These are phyloP conservation scores for Thermochaetoides thermophila DNA, from an alignment of 495 filamentous ascomycete species.

Conservation along the genomic window DNA sequence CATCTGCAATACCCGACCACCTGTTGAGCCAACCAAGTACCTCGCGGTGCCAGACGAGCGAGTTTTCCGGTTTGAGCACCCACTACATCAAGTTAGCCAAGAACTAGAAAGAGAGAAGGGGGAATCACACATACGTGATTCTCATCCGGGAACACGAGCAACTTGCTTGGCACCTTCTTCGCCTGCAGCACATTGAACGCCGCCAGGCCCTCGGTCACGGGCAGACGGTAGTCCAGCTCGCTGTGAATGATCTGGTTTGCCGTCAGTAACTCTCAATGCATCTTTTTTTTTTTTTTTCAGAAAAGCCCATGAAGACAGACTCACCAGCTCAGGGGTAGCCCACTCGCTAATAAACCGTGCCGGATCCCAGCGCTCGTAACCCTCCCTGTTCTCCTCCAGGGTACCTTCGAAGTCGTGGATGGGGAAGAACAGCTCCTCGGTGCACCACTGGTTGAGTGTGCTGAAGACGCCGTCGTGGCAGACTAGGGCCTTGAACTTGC, in stretches of 20 bases:
- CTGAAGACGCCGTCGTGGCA: conserved; percentile 86
- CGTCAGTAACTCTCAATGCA: neutral
- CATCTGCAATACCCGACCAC: conserved; percentile 42
- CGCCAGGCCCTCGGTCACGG: conserved; percentile 68
- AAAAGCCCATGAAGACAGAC: conserved; percentile 1
- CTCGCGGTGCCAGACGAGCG: conserved; percentile 76
- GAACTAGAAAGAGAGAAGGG: neutral
- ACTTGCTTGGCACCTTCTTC: conserved; percentile 50
- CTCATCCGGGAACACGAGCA: conserved; percentile 75
- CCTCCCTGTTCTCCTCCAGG: conserved; percentile 55
- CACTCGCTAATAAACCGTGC: conserved; percentile 48
- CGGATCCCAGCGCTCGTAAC: conserved; percentile 76
- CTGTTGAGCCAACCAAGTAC: conserved; percentile 85
- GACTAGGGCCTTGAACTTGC: conserved; percentile 78
- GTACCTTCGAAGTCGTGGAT: conserved; percentile 69
- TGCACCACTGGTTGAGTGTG: conserved; percentile 55
- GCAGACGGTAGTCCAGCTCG: conserved; percentile 80
- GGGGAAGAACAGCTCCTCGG: conserved; percentile 83
- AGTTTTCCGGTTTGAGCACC: conserved; percentile 87
- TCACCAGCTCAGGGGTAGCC: conserved; percentile 63
- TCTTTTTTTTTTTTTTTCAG: no score
- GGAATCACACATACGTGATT: conserved; percentile 37
- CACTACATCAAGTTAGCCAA: conserved; percentile 35
- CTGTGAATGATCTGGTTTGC: conserved; percentile 57
- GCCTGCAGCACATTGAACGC: conserved; percentile 82